Evolutionary conservation across 495 filamentous ascomycete genomes (phyloP).

Genomic region (Viridothelium virens): DNA sequence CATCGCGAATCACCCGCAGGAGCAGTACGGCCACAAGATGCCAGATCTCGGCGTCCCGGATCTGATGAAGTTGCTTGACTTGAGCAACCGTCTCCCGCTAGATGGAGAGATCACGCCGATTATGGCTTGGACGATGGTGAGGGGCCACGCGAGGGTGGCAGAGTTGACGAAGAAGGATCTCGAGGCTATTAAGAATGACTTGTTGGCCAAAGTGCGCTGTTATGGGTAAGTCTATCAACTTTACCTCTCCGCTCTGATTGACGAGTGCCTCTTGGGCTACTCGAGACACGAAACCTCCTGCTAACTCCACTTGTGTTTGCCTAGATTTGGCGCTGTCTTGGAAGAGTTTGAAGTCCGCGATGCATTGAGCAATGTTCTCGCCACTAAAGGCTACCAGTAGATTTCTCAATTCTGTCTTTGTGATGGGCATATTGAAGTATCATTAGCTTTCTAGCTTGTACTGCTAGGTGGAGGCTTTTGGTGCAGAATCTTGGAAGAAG

Average conservation of each 20-base stretch:
- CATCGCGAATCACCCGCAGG: conserved; percentile 32
- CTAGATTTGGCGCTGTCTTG: conserved; percentile 71
- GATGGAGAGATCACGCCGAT: conserved; percentile 96
- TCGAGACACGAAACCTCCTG: background rate
- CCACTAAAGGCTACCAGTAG: conserved; percentile 39
- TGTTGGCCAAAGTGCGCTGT: conserved; percentile 76
- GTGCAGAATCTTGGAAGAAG: background rate
- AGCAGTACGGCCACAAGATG: conserved; percentile 46
- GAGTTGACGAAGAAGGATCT: conserved; percentile 64
- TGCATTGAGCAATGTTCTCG: conserved; percentile 67
- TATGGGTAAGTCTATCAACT: conserved; percentile 66
- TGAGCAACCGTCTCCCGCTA: conserved; percentile 74
- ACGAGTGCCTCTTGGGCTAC: too few relatives aligned
- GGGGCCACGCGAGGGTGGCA: conserved; percentile 58
- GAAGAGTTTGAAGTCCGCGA: conserved; percentile 91
- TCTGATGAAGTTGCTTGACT: conserved; percentile 69
- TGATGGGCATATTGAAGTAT: background rate
- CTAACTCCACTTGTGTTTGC: conserved; percentile 10
- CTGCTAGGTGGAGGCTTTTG: background rate
- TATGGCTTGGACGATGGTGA: conserved; percentile 82
- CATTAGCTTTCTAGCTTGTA: background rate
- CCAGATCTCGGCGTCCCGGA: conserved; percentile 67
- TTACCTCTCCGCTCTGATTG: background rate
- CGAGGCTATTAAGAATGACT: conserved; percentile 59
- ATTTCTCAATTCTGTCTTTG: background rate